phyloP scores from a whole-genome alignment of 495 filamentous ascomycete genomes.

The Cairneyella variabilis region DNA sequence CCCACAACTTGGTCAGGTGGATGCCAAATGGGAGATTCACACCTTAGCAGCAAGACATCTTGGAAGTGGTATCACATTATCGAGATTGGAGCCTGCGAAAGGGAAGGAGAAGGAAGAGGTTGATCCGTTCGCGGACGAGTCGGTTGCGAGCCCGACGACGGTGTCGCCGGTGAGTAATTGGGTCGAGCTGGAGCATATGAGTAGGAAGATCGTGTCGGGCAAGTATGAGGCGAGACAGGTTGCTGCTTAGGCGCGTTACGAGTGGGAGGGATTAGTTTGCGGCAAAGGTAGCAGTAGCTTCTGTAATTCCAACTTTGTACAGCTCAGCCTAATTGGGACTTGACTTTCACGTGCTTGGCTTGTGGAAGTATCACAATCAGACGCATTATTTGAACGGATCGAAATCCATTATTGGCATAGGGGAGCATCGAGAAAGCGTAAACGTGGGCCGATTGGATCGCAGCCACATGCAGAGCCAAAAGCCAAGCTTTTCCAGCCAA shows the following conservation, averaged over 20 bases:
- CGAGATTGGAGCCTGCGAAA: conserved; percentile 21
- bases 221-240: conserved; percentile 57
- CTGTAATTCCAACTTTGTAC: conserved; percentile 8
- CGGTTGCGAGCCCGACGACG: conserved; percentile 18
- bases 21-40: conserved; percentile 70
- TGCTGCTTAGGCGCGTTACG: not conserved
- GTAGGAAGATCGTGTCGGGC: conserved; percentile 72
- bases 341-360: no score
- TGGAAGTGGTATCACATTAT: conserved; percentile 20
- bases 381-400: no score
- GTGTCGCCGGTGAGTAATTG: conserved; percentile 50
- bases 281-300: not conserved
- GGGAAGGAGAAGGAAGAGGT: conserved; percentile 24
- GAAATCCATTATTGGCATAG: no score
- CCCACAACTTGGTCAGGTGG: conserved; percentile 70
- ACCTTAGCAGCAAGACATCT: not conserved
- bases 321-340: not conserved
- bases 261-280: not conserved
- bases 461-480: no score
- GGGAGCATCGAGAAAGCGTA: no score
- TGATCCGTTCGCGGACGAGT: conserved; percentile 29
- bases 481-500: no score
- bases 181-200: conserved; percentile 67
- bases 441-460: no score
- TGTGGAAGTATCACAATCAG: no score